Base-by-base conservation (phyloP, 2,329 filamentous ascomycete genomes). In the Cadophora luteo-olivacea region DNA sequence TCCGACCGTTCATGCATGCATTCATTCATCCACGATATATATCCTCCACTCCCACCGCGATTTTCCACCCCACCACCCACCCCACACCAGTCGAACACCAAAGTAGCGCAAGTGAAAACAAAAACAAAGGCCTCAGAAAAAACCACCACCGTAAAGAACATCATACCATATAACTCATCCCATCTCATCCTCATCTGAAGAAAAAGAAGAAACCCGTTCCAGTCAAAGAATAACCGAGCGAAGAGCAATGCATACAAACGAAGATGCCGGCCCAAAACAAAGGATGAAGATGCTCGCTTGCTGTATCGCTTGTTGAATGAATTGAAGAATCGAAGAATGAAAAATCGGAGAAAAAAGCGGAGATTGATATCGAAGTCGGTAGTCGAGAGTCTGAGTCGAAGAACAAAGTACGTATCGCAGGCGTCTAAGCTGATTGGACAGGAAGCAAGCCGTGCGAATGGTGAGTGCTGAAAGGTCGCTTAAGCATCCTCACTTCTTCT, bases 401-500 rank as follows among this genome's bases (percentile, higher is more conserved):
- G 41, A 19, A 45, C 14, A 19, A 19, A 16, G 4, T 19, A 38
- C 36, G 36, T 38, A 38, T 38, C 36, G 36, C 8, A 38, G 12
- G 8, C 36, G 8, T 38, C 36, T 11, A 38, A 2, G 2, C 36
- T 49, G 45, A 22, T 49, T 49, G 45, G 45, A 49, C n/a, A 38
- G 8, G 19, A 41, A 38, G 19, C n/a, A 38, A 11, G 33, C 16
- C 12, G 33, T 38, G 33, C 4, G 38, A 58, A n/a, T 38, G 32
- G 2, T 22, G 45, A 22, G 41, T 48, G 41, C 36, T 9, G 22
- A 25, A 45, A 19, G 19, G 25, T 32, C 48, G 16, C 24, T 65
- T 55, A 68, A 54, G 54, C 55, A 3, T 68, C 68, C n/a, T 41
- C 62, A 62, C 68, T 64, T 33, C 65, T 67, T 49, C 73, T 71